phyloP scores from a whole-genome alignment of 768 basidiomycete genomes.

The Baorangia bicolor region DNA sequence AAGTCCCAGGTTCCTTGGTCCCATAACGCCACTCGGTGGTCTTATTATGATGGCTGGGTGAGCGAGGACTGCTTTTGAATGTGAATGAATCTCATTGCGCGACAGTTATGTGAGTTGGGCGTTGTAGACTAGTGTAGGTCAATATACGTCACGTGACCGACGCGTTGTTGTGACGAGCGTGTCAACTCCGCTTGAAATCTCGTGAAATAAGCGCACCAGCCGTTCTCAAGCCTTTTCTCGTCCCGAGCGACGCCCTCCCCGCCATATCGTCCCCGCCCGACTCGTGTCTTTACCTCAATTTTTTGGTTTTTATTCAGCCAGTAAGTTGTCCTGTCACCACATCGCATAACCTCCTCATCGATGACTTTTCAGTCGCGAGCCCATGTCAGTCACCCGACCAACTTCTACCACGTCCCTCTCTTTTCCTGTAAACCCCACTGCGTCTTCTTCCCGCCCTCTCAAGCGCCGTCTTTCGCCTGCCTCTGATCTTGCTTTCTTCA shows the following conservation, averaged over 20 bases:
- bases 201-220: conserved; percentile 24
- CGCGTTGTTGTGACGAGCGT: conserved; percentile 38
- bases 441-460: conserved; percentile 32
- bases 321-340: no score
- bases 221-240: conserved; percentile 15
- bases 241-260: conserved; percentile 8
- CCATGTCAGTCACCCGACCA: conserved; percentile 22
- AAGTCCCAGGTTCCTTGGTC: conserved; percentile 55
- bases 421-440: conserved; percentile 22
- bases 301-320: no score
- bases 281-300: no score
- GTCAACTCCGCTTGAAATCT: conserved; percentile 46
- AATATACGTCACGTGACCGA: conserved; percentile 38
- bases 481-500: conserved; percentile 59
- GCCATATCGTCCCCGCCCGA: background rate
- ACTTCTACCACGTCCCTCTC: conserved; percentile 20
- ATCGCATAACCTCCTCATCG: no score
- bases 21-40: conserved; percentile 67
- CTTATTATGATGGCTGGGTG: conserved; percentile 67
- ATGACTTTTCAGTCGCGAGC: background rate
- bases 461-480: conserved; percentile 51
- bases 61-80: conserved; percentile 22
- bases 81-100: conserved; percentile 3
- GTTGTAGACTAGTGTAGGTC: conserved; percentile 33
- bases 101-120: conserved; percentile 54